These are phyloP conservation scores for Oidium heveae DNA, from an alignment of 2,329 filamentous ascomycete species.

Conservation along the genomic window DNA sequence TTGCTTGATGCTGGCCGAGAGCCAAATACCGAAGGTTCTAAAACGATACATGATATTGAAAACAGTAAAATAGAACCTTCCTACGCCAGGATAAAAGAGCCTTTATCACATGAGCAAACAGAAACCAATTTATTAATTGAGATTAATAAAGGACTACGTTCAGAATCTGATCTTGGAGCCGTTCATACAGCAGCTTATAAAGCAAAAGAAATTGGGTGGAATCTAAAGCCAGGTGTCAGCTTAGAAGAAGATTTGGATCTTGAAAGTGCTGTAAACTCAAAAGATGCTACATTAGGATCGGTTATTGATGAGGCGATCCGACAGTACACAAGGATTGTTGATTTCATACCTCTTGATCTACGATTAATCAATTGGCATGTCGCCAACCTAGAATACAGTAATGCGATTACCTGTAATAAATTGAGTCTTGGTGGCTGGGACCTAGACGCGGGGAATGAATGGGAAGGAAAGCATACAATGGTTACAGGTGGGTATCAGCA, in stretches of 20 bases:
- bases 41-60: constrained; percentile 50
- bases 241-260: constrained; percentile 47
- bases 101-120: constrained; percentile 23
- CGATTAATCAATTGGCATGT: constrained; percentile 93
- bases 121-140: constrained; percentile 14
- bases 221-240: constrained; percentile 35
- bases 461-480: constrained; percentile 84
- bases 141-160: constrained; percentile 42
- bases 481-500: constrained; percentile 85
- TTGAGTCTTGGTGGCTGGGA: constrained; percentile 86
- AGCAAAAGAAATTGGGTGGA: constrained; percentile 63
- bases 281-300: constrained; percentile 56
- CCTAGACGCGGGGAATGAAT: constrained; percentile 92
- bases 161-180: constrained; percentile 41
- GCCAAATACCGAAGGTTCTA: constrained; percentile 39
- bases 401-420: constrained; percentile 66
- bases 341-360: constrained; percentile 66
- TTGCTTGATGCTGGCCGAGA: constrained; percentile 68
- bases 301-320: constrained; percentile 77
- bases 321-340: constrained; percentile 64
- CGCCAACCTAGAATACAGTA: constrained; percentile 93
- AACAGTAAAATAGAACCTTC: constrained; percentile 30
- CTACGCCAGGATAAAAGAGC: constrained; percentile 22
- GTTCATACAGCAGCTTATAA: constrained; percentile 49
- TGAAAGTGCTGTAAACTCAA: constrained; percentile 32